Conservation (phyloP, 768 basidiomycete genomes). For the Suillus spraguei region DNA sequence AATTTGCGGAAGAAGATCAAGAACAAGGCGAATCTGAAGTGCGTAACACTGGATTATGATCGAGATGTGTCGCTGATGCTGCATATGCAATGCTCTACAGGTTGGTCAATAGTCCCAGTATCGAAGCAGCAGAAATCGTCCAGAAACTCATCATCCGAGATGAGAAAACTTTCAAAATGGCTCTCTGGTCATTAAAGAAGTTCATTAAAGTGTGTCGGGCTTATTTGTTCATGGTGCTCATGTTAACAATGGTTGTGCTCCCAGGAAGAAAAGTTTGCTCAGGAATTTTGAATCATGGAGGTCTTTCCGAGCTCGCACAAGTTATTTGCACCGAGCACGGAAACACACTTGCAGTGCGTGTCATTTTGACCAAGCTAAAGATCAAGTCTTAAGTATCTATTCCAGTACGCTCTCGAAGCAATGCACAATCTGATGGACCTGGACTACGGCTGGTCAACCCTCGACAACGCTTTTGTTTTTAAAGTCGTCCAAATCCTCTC, state of each 20-base stretch:
- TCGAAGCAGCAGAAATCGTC: constrained; percentile 78
- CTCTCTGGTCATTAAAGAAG: constrained; percentile 79
- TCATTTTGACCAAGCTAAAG: background rate
- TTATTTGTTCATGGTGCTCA: background rate
- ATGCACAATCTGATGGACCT: constrained; percentile 90
- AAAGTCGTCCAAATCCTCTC: constrained; percentile 79
- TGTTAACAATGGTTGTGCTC: constrained; percentile 12
- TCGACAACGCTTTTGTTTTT: constrained; percentile 73
- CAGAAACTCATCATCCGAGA: constrained; percentile 66
- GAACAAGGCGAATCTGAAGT: constrained; percentile 79
- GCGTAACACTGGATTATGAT: constrained; percentile 27
- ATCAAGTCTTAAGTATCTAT: background rate
- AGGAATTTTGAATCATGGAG: constrained; percentile 76
- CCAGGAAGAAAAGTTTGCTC: constrained; percentile 83
- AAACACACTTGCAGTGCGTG: constrained; percentile 80
- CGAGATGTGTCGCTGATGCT: constrained; percentile 9
- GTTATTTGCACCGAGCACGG: constrained; percentile 70
- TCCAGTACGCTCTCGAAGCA: constrained; percentile 79
- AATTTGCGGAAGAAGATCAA: constrained; percentile 84
- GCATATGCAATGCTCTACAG: constrained; percentile 27
- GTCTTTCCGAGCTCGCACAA: constrained; percentile 68
- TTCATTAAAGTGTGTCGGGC: constrained; percentile 64
- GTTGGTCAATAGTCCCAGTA: constrained; percentile 76
- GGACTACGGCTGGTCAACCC: constrained; percentile 79
- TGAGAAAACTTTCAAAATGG: constrained; percentile 62